Conservation (phyloP, 345 rosid species). For the Cochlearia excelsa region DNA sequence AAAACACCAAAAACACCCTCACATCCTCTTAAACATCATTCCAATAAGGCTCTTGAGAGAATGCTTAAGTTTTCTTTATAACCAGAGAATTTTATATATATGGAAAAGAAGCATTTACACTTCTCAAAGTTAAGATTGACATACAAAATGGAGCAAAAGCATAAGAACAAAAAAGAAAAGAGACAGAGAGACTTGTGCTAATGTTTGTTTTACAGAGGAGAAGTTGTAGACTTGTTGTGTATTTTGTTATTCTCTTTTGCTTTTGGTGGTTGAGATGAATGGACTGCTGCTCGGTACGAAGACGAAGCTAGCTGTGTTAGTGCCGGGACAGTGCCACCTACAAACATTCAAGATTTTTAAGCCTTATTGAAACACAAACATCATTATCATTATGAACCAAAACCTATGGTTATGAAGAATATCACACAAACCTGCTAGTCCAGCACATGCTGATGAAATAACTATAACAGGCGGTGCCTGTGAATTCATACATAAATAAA, state of each 20-base stretch:
- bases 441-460: slow-evolving; percentile 89
- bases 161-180: no score
- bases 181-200: no score
- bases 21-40: no score
- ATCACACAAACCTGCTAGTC: slow-evolving; percentile 60
- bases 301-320: slow-evolving; percentile 82
- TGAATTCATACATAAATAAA: slow-evolving; percentile 24
- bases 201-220: slow-evolving; percentile 43
- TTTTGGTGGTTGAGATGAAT: slow-evolving; percentile 46
- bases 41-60: neutral
- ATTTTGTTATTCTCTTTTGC: slow-evolving; percentile 50
- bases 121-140: neutral
- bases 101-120: slow-evolving; percentile 17
- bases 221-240: slow-evolving; percentile 54
- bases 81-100: slow-evolving; percentile 10
- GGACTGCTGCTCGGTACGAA: slow-evolving; percentile 63
- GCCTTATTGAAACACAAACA: slow-evolving; percentile 13
- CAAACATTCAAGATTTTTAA: slow-evolving; percentile 8
- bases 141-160: neutral
- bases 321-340: slow-evolving; percentile 88
- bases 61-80: slow-evolving; percentile 1
- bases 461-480: slow-evolving; percentile 96
- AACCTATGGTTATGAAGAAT: no score
- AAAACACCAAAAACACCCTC: no score
- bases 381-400: no score